Evolutionary conservation across 352 stramenopile genomes (phyloP).

Genomic region (Pythium aphanidermatum): DNA sequence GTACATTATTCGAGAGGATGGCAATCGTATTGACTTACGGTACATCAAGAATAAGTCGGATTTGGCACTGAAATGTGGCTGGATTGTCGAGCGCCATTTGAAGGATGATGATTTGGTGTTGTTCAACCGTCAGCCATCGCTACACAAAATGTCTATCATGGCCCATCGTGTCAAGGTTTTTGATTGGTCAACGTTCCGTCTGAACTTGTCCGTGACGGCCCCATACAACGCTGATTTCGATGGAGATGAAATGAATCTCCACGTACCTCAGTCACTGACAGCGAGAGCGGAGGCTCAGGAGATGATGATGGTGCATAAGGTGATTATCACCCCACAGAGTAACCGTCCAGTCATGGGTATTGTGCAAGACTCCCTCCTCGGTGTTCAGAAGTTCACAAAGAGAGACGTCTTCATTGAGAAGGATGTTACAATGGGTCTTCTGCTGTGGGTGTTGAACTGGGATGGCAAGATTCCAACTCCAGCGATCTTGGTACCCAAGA

Average conservation of each 20-base stretch:
- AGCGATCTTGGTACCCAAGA: conserved; percentile 95
- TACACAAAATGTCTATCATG: conserved; percentile 99
- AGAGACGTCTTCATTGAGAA: conserved; percentile 97
- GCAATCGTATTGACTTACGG: conserved; percentile 96
- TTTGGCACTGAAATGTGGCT: conserved; percentile 94
- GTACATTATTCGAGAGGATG: conserved; percentile 98
- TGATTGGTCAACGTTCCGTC: conserved; percentile 98
- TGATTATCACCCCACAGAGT: conserved; percentile 98
- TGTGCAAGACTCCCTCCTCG: conserved; percentile 96
- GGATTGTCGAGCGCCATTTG: conserved; percentile 98
- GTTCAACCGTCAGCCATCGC: conserved; percentile 99
- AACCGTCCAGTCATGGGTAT: conserved; percentile 99
- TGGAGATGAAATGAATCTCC: conserved; percentile 99
- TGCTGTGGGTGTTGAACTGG: conserved; percentile 98
- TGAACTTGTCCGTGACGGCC: conserved; percentile 97
- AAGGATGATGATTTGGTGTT: conserved; percentile 98
- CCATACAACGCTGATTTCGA: conserved; percentile 99
- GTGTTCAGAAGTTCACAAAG: conserved; percentile 98
- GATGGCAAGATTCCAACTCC: conserved; percentile 96
- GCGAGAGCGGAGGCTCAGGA: conserved; percentile 96
- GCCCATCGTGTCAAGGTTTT: conserved; percentile 98
- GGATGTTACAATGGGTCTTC: conserved; percentile 96
- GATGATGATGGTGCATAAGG: conserved; percentile 98
- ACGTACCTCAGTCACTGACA: conserved; percentile 96
- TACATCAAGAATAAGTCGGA: conserved; percentile 98